A percentile compares a stretch with the other conserved stretches of the same genome.
These are phyloP conservation scores for Aureobasidium sp. DNA, from an alignment of 2,329 filamentous ascomycete species.

Conservation along the genomic window DNA sequence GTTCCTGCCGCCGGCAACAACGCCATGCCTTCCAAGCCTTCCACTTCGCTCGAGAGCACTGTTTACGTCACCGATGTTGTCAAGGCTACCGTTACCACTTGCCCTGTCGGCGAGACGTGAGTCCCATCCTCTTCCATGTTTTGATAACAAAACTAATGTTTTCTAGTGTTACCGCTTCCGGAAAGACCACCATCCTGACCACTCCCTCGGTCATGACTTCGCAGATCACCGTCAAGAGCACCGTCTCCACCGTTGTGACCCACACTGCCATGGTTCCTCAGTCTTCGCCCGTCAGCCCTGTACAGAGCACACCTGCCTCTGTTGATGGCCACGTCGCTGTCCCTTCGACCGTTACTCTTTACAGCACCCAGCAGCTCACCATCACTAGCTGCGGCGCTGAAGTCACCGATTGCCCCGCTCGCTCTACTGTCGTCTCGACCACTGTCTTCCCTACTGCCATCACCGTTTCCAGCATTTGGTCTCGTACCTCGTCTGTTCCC, in stretches of 20 bases:
- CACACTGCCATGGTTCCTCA: background rate
- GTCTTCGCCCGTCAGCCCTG: background rate
- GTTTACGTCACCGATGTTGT: conserved; percentile 16
- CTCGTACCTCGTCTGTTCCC: background rate
- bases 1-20: conserved; percentile 1
- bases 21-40: background rate
- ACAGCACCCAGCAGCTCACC: conserved; percentile 13
- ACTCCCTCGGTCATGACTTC: conserved; percentile 18
- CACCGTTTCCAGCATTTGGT: conserved; percentile 9
- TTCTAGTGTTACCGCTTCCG: conserved; percentile 24
- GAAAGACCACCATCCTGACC: conserved; percentile 16
- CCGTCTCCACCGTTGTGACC: conserved; percentile 20
- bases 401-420: conserved; percentile 12
- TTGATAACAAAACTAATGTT: conserved; percentile 19
- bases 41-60: background rate
- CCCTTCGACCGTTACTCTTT: conserved; percentile 14
- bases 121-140: background rate
- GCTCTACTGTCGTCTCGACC: background rate
- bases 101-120: conserved; percentile 22
- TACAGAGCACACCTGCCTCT: background rate
- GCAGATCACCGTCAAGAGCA: conserved; percentile 23
- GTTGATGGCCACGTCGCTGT: background rate
- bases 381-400: conserved; percentile 11
- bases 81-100: conserved; percentile 28
- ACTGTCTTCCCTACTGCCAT: background rate